Conservation (phyloP, 2,329 filamentous ascomycete species). For the Catunica adiposa region DNA sequence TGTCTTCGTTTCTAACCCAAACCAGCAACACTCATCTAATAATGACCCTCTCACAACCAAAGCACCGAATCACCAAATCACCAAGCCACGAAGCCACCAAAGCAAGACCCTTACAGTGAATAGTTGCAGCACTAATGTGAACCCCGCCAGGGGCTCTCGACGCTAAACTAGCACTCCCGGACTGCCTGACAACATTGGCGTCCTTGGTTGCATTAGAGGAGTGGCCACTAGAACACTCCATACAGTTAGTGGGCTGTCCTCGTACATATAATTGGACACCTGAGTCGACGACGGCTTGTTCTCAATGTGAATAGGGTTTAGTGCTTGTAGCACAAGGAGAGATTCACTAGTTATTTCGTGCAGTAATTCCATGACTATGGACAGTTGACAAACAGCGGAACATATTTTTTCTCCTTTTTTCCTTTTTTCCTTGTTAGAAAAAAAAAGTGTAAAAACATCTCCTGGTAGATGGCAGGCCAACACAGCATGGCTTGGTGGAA, state of each 20-base stretch:
- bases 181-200: too few species aligned
- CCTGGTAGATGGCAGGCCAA: too few species aligned
- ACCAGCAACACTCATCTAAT: background rate
- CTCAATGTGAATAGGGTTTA: background rate
- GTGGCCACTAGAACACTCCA: too few species aligned
- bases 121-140: background rate
- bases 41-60: too few species aligned
- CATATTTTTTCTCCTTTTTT: too few species aligned
- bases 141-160: background rate
- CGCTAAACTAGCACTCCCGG: background rate
- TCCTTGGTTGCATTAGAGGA: too few species aligned
- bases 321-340: background rate
- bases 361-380: background rate
- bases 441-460: too few species aligned
- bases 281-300: background rate
- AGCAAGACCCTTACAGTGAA: background rate
- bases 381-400: background rate
- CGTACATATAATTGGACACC: too few species aligned
- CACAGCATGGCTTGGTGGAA: too few species aligned
- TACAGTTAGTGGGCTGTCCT: too few species aligned
- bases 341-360: background rate
- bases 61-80: too few species aligned
- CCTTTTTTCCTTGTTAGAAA: too few species aligned
- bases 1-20: background rate
- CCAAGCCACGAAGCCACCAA: background rate